These are phyloP conservation scores for Colletotrichum coccodes DNA, from an alignment of 2,329 filamentous ascomycete genomes.

Conservation along the genomic window DNA sequence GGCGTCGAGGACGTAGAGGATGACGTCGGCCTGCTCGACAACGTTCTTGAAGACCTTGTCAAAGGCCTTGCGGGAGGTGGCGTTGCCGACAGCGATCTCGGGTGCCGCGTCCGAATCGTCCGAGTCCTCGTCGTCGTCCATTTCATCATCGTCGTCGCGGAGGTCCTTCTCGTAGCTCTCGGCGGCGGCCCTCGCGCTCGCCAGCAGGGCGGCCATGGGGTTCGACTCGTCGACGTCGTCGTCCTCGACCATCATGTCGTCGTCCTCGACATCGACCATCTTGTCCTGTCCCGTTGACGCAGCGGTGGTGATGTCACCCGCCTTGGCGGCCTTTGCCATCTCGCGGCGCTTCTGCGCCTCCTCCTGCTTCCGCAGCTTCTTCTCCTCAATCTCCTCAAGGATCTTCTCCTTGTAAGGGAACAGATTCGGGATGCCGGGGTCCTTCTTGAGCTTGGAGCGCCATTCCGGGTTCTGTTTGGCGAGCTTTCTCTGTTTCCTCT, in stretches of 20 bases:
- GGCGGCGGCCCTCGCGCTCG: constrained; percentile 83
- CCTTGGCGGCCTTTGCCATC: constrained; percentile 74
- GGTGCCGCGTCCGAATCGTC: constrained; percentile 67
- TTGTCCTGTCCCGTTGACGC: constrained; percentile 54
- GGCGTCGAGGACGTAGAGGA: constrained; percentile 93
- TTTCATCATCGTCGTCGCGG: constrained; percentile 65
- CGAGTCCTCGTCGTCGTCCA: constrained; percentile 50
- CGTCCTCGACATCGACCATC: constrained; percentile 56
- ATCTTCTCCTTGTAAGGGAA: constrained; percentile 99
- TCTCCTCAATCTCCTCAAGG: constrained; percentile 93
- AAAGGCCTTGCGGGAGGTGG: constrained; percentile 83
- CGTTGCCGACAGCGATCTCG: constrained; percentile 61
- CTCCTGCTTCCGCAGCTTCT: constrained; percentile 81
- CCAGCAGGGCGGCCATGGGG: constrained; percentile 91
- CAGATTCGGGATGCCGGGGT: constrained; percentile 95
- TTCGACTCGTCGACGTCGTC: constrained; percentile 76
- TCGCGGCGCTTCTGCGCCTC: constrained; percentile 78
- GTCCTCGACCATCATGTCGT: constrained; percentile 60
- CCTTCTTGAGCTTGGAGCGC: constrained; percentile 95
- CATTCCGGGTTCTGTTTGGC: constrained; percentile 98
- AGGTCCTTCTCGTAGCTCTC: constrained; percentile 77
- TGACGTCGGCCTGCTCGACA: constrained; percentile 86
- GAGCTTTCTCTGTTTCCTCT: constrained; percentile 87
- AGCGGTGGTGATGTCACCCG: constrained; percentile 49
- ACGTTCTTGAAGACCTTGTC: constrained; percentile 98